A percentile compares a stretch with the other conserved stretches of the same genome.
Conservation (phyloP, 139 green algal genomes). For the Micractinium conductrix region DNA sequence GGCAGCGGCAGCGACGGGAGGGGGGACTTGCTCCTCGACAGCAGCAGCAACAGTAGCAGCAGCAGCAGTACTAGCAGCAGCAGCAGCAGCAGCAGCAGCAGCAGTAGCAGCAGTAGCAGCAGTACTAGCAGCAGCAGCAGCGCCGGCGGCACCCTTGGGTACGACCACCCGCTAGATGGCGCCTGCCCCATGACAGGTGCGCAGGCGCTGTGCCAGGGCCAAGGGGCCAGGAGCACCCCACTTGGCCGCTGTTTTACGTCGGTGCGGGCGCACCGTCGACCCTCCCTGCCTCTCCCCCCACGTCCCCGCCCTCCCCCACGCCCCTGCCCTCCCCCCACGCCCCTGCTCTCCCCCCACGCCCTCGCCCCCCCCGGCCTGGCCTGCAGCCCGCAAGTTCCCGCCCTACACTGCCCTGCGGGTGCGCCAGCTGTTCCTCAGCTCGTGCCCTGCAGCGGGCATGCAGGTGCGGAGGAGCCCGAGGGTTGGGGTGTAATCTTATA, state of each 20-base stretch:
- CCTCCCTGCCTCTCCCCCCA: not conserved
- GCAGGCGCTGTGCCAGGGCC: not conserved
- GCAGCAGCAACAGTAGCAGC: not conserved
- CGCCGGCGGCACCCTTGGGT: not conserved
- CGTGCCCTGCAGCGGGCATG: slow-evolving; percentile 6
- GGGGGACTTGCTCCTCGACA: too few species aligned
- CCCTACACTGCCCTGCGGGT: slow-evolving; percentile 11
- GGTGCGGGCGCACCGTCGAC: not conserved
- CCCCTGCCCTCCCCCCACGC: not conserved
- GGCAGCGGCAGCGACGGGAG: not conserved
- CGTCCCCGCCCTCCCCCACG: not conserved
- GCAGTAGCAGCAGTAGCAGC: not conserved
- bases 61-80: not conserved
- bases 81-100: slow-evolving; percentile 6
- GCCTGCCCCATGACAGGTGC: slow-evolving; percentile 14
- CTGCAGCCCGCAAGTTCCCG: slow-evolving; percentile 30
- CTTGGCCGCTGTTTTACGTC: too few species aligned
- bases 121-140: not conserved
- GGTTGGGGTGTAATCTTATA: too few species aligned
- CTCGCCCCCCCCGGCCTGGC: not conserved
- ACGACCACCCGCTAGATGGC: not conserved
- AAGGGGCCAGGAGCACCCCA: not conserved
- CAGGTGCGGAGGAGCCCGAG: not conserved
- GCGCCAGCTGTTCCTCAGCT: slow-evolving; percentile 27
- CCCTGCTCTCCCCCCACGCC: not conserved